These are phyloP conservation scores for Oryza longistaminata DNA, from an alignment of 176 grass and related monocot species.

Conservation along the genomic window DNA sequence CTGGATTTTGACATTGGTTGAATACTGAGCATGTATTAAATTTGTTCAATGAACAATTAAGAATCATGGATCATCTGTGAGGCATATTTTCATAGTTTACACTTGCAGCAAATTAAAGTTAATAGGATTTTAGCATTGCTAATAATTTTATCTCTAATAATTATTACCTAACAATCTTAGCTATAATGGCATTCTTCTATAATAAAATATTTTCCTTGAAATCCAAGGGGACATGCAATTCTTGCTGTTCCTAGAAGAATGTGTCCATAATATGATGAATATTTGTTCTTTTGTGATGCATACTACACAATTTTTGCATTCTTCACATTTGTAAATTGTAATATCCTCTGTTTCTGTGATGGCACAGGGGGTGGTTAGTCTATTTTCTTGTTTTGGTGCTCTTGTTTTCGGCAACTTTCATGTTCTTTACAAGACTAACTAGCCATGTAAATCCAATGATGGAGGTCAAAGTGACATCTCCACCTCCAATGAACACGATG, in stretches of 20 bases:
- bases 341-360: conserved; percentile 33
- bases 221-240: not conserved
- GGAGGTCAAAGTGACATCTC: conserved; percentile 77
- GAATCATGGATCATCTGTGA: not conserved
- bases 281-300: conserved; percentile 7
- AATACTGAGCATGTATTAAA: not conserved
- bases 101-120: not conserved
- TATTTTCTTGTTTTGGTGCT: conserved; percentile 64
- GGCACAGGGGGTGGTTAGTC: conserved; percentile 76
- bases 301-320: conserved; percentile 16
- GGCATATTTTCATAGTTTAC: not conserved
- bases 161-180: not conserved
- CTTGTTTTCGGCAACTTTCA: conserved; percentile 77
- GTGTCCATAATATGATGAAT: not conserved
- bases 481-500: conserved; percentile 87
- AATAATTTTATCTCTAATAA: not conserved
- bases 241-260: not conserved
- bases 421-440: conserved; percentile 82
- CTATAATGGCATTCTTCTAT: not conserved
- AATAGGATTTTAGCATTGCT: not conserved
- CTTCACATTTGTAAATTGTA: conserved; percentile 30
- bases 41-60: not conserved
- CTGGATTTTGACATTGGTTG: not conserved
- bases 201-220: not conserved
- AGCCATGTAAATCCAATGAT: conserved; percentile 70